Conservation (phyloP, 208 protist species). For the Phytomonas sp. region DNA sequence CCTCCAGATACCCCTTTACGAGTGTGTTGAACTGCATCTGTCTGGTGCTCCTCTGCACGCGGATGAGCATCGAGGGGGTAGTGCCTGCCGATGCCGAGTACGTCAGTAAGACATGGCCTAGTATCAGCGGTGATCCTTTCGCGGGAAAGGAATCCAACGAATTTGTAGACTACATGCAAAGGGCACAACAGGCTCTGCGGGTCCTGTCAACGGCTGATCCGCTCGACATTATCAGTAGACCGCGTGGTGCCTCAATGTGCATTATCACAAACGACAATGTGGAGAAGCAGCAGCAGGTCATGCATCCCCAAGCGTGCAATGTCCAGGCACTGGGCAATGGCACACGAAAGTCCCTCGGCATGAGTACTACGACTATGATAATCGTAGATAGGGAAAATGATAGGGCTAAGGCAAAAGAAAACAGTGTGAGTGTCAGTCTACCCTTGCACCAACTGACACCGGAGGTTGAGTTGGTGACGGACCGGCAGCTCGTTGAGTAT, state of each 20-base stretch:
- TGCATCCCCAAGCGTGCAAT: background rate
- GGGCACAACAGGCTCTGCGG: background rate
- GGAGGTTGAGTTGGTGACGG: conserved; percentile 16
- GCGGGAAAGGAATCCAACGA: background rate
- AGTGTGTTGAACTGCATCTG: background rate
- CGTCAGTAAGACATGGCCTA: background rate
- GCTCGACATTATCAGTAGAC: background rate
- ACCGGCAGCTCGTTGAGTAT: conserved; percentile 66
- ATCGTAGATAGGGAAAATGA: background rate
- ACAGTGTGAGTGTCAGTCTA: background rate
- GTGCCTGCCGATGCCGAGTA: background rate
- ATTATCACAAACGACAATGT: background rate
- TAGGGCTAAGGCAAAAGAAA: background rate
- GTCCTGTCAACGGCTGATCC: background rate
- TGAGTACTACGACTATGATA: background rate
- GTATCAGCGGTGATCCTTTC: background rate
- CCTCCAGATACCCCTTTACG: background rate
- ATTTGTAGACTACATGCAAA: background rate
- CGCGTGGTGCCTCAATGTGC: background rate
- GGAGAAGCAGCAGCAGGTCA: background rate
- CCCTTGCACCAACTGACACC: background rate
- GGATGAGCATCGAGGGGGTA: background rate
- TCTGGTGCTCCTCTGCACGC: background rate
- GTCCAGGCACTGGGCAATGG: background rate
- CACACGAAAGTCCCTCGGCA: background rate